phyloP scores from a whole-genome alignment of 768 basidiomycete genomes.

The Lentinula sp. region DNA sequence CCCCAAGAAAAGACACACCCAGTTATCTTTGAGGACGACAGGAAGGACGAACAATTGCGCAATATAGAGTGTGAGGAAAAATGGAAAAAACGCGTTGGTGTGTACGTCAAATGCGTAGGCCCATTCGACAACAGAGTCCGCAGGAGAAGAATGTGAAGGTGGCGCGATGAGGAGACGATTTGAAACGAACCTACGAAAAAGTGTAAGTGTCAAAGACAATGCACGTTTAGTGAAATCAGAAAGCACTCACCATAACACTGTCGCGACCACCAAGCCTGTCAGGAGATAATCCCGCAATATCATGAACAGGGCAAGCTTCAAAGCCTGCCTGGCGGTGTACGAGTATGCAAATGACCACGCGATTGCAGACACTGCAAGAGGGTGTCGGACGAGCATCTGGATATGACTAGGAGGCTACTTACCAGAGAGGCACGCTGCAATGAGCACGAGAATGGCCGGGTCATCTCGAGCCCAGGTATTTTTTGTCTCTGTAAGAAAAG shows the following conservation, averaged over 20 bases:
- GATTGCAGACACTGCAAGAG: slow-evolving; percentile 60
- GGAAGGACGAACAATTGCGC: slow-evolving; percentile 85
- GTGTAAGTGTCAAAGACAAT: background rate
- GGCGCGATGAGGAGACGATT: slow-evolving; percentile 69
- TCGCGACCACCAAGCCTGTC: slow-evolving; percentile 68
- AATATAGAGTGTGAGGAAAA: slow-evolving; percentile 86
- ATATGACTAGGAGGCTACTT: slow-evolving; percentile 15
- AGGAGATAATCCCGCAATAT: slow-evolving; percentile 85
- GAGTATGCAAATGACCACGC: slow-evolving; percentile 87
- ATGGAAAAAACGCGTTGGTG: slow-evolving; percentile 93
- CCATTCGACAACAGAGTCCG: slow-evolving; percentile 80
- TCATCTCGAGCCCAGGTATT: slow-evolving; percentile 98
- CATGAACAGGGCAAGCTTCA: slow-evolving; percentile 74
- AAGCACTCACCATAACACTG: slow-evolving; percentile 61
- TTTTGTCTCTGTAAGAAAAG: slow-evolving; percentile 70
- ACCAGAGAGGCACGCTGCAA: slow-evolving; percentile 76
- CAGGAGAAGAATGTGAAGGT: slow-evolving; percentile 63
- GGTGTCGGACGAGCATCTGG: background rate
- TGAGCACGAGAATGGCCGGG: slow-evolving; percentile 88
- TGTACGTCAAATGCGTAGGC: slow-evolving; percentile 96
- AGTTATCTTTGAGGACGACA: slow-evolving; percentile 76
- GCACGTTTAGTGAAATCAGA: background rate
- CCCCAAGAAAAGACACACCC: slow-evolving; percentile 92
- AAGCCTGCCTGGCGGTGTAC: slow-evolving; percentile 44
- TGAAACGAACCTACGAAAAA: slow-evolving; percentile 49